phyloP scores from a whole-genome alignment of 2,329 filamentous ascomycete species.

The Aspergillus latus region DNA sequence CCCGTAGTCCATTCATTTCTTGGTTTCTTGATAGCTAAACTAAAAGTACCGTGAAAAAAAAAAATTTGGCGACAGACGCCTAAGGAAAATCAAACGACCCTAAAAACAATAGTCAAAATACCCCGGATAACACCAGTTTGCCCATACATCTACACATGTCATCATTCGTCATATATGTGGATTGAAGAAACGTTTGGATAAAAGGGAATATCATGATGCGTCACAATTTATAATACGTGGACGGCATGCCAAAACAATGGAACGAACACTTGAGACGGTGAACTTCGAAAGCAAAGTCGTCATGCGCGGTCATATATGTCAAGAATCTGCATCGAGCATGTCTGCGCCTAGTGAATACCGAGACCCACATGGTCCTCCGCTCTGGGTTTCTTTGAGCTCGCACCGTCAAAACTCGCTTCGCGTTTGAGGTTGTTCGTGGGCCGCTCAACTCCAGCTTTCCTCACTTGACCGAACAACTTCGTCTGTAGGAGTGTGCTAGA shows the following conservation, averaged over 20 bases:
- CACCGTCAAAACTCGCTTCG: slow-evolving; percentile 40
- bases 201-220: no score
- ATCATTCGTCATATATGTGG: slow-evolving; percentile 22
- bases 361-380: slow-evolving; percentile 53
- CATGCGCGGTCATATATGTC: neutral
- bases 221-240: no score
- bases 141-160: slow-evolving; percentile 18
- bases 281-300: no score
- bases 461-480: slow-evolving; percentile 63
- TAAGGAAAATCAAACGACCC: neutral
- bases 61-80: neutral
- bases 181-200: no score
- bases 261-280: no score
- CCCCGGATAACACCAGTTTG: slow-evolving; percentile 21
- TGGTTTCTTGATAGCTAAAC: no score
- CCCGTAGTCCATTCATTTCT: no score
- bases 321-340: slow-evolving; percentile 13
- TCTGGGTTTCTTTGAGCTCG: slow-evolving; percentile 52
- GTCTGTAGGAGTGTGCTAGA: slow-evolving; percentile 56
- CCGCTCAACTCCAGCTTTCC: slow-evolving; percentile 52
- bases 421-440: slow-evolving; percentile 35
- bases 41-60: neutral
- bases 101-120: neutral
- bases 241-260: no score
- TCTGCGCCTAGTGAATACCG: slow-evolving; percentile 50